Evolutionary conservation across 2,329 filamentous ascomycete species (phyloP).

Genomic region (Berkeleyomyces rouxiae): DNA sequence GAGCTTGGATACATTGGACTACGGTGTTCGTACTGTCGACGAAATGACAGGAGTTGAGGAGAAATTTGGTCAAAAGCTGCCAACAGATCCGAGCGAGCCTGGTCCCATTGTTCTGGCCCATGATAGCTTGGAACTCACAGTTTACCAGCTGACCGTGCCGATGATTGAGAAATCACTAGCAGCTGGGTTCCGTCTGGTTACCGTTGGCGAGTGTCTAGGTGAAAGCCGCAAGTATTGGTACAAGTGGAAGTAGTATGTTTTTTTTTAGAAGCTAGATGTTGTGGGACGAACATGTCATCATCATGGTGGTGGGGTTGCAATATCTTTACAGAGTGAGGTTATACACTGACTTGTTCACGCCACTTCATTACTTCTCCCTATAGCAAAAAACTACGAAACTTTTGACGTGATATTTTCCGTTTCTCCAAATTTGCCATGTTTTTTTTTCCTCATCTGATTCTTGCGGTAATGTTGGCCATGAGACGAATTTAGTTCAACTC

Average conservation of each 20-base stretch:
- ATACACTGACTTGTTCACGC: neutral
- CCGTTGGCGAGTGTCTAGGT: conserved; percentile 32
- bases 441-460: no score
- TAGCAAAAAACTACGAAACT: no score
- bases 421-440: no score
- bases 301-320: neutral
- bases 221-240: conserved; percentile 40
- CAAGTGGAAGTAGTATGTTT: conserved; percentile 9
- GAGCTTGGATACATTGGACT: conserved; percentile 45
- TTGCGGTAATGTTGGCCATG: no score
- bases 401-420: no score
- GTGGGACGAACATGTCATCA: neutral
- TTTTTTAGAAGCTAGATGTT: neutral
- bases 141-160: conserved; percentile 22
- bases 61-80: conserved; percentile 17
- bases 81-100: conserved; percentile 16
- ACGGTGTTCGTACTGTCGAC: conserved; percentile 32
- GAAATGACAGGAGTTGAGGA: conserved; percentile 32
- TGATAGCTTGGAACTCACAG: conserved; percentile 33
- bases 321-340: neutral
- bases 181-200: conserved; percentile 15
- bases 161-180: conserved; percentile 13
- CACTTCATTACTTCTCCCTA: neutral
- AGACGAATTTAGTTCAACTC: no score
- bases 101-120: conserved; percentile 36